A percentile compares a stretch with the other conserved stretches of the same genome.
Conservation (phyloP, 2,329 filamentous ascomycete species). For the Ilyonectria mors-panacis region DNA sequence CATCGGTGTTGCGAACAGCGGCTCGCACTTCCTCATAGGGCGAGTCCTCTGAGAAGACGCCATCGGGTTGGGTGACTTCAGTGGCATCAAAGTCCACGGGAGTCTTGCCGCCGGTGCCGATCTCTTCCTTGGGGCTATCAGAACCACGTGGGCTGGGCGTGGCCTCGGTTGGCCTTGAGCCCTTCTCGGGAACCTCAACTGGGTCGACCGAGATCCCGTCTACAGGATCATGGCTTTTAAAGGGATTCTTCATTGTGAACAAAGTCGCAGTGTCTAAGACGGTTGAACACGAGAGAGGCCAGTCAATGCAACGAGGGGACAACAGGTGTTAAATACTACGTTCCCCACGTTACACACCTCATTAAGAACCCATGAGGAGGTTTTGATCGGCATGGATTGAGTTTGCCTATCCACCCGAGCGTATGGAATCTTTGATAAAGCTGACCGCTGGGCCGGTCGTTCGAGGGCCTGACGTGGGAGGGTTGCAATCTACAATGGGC, state of each 20-base stretch:
- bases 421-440: neutral
- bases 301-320: neutral
- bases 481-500: conserved; percentile 23
- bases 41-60: conserved; percentile 23
- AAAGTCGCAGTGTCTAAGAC: neutral
- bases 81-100: conserved; percentile 16
- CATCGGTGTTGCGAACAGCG: conserved; percentile 60
- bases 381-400: neutral
- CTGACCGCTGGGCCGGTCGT: neutral
- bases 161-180: neutral
- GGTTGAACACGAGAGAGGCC: neutral
- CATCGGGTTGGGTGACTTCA: conserved; percentile 24
- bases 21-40: conserved; percentile 40
- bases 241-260: conserved; percentile 28
- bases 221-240: conserved; percentile 1
- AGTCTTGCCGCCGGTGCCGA: neutral
- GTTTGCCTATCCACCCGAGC: too few relatives aligned
- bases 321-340: conserved; percentile 15
- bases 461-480: conserved; percentile 1
- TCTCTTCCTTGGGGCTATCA: conserved; percentile 3
- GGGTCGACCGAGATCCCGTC: conserved; percentile 4
- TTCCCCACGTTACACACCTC: neutral
- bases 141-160: neutral
- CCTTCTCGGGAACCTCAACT: conserved; percentile 12
- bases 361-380: neutral